phyloP scores from a whole-genome alignment of 1,139 yeast genomes.

The Suhomyces kunorum region DNA sequence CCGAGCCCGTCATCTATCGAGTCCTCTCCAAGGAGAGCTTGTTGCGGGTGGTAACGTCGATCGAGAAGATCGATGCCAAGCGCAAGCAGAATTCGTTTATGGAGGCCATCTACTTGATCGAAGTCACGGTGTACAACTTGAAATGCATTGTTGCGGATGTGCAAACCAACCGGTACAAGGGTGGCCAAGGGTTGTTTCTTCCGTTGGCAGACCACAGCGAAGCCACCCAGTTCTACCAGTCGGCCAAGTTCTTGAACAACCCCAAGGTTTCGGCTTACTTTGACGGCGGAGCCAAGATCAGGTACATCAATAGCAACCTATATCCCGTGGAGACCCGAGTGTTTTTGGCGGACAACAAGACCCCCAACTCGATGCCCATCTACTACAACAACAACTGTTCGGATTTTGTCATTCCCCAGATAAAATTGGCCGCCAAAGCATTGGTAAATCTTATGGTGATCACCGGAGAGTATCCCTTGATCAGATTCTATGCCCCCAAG shows the following conservation, averaged over 20 bases:
- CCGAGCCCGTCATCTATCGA: slow-evolving; percentile 37
- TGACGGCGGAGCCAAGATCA: slow-evolving; percentile 30
- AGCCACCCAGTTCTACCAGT: slow-evolving; percentile 27
- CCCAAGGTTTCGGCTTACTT: slow-evolving; percentile 36
- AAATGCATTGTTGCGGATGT: slow-evolving; percentile 48
- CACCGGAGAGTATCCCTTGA: slow-evolving; percentile 86
- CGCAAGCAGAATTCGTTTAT: slow-evolving; percentile 40
- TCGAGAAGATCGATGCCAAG: slow-evolving; percentile 40
- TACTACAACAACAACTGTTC: slow-evolving; percentile 70
- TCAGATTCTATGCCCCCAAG: slow-evolving; percentile 65
- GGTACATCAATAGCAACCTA: slow-evolving; percentile 31
- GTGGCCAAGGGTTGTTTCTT: slow-evolving; percentile 41
- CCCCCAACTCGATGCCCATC: slow-evolving; percentile 65
- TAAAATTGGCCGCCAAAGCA: slow-evolving; percentile 59
- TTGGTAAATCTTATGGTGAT: slow-evolving; percentile 72
- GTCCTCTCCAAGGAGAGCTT: slow-evolving; percentile 41
- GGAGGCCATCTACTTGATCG: slow-evolving; percentile 46
- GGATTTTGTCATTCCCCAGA: slow-evolving; percentile 59
- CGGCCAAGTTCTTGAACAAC: slow-evolving; percentile 32
- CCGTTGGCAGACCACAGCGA: slow-evolving; percentile 31
- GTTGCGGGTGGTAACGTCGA: slow-evolving; percentile 43
- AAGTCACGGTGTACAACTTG: slow-evolving; percentile 39
- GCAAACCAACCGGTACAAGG: slow-evolving; percentile 38
- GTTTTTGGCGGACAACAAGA: slow-evolving; percentile 37
- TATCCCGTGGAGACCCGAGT: slow-evolving; percentile 43